Conservation (phyloP, 148 eudicot genomes). For the Cornus kousa region DNA sequence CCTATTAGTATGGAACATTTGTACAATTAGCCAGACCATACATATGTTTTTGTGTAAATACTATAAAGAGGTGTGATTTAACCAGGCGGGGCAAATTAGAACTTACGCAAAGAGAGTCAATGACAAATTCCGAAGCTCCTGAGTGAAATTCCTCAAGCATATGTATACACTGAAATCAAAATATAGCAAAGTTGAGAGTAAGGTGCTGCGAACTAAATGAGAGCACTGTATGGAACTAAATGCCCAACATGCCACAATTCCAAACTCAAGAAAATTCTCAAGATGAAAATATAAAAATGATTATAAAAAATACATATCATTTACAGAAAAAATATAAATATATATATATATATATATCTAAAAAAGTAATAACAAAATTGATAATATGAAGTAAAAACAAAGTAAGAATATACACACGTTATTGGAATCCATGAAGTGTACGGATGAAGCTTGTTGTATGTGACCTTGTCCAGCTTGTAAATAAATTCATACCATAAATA, state of each 20-base stretch:
- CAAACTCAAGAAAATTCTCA: background rate
- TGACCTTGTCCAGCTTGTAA: conserved; percentile 86
- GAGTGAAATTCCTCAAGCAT: conserved; percentile 85
- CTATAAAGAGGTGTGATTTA: background rate
- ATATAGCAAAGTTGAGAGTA: conserved; percentile 9
- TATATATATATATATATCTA: too few relatives aligned
- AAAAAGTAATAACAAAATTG: background rate
- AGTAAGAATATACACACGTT: conserved; percentile 47
- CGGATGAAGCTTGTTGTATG: conserved; percentile 94
- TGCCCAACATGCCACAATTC: background rate
- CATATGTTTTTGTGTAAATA: background rate
- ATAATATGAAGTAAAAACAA: background rate
- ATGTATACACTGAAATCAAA: conserved; percentile 78
- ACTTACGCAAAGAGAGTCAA: conserved; percentile 96
- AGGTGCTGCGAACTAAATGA: background rate
- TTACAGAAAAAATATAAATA: background rate
- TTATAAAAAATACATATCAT: background rate
- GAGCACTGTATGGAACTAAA: background rate
- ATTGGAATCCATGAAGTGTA: conserved; percentile 99
- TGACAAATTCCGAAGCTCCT: conserved; percentile 68
- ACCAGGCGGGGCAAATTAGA: background rate
- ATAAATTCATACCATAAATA: conserved; percentile 91
- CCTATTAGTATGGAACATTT: conserved; percentile 40
- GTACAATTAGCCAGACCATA: conserved; percentile 9
- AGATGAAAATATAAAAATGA: conserved; percentile 2